A percentile compares a stretch with the other conserved stretches of the same genome.
These are phyloP conservation scores for Diacronema lutheri DNA, from an alignment of 78 protist genomes.

Conservation along the genomic window DNA sequence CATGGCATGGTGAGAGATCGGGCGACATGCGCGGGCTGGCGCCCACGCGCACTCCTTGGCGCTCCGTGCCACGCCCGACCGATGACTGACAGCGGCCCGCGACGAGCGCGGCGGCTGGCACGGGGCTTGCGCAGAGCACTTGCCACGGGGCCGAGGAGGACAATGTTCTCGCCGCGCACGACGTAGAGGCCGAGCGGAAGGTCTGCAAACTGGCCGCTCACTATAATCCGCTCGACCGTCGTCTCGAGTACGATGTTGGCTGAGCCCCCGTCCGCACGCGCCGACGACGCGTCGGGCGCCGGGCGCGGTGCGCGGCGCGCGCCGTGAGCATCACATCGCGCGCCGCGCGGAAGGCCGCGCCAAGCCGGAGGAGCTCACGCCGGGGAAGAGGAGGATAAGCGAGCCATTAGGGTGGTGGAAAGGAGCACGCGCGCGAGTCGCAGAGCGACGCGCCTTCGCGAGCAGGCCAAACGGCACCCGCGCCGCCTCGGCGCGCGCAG, in stretches of 20 bases:
- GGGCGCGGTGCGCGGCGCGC: too few species aligned
- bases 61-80: too few species aligned
- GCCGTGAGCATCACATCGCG: too few species aligned
- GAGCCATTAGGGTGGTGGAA: constrained; percentile 73
- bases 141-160: constrained; percentile 64
- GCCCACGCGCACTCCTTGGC: too few species aligned
- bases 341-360: background rate
- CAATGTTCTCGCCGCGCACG: constrained; percentile 79
- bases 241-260: constrained; percentile 75
- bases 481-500: too few species aligned
- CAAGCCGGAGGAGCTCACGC: background rate
- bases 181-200: constrained; percentile 64
- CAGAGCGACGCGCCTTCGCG: too few species aligned
- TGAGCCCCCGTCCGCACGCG: too few species aligned
- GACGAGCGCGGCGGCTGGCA: background rate
- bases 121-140: background rate
- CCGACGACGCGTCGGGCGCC: background rate
- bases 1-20: too few species aligned
- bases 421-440: constrained; percentile 70
- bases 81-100: background rate
- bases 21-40: too few species aligned
- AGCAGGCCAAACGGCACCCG: too few species aligned
- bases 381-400: constrained; percentile 75
- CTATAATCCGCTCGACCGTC: constrained; percentile 68
- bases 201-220: constrained; percentile 63